phyloP scores from a whole-genome alignment of 2,329 filamentous ascomycete species.

The Fusarium sp. region DNA sequence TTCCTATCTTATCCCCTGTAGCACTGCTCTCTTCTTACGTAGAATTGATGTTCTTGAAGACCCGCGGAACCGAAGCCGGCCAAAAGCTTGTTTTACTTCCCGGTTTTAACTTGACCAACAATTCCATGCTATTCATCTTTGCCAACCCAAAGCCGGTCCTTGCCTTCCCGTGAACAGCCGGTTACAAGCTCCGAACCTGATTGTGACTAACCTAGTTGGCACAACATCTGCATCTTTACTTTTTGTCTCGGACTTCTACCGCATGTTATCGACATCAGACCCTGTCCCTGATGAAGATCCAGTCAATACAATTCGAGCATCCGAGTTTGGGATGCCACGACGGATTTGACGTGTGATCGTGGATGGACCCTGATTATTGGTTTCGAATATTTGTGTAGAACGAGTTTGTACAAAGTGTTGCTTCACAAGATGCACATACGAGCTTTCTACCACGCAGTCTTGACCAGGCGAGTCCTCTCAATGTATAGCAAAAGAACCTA shows the following conservation, averaged over 20 bases:
- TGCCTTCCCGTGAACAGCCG: constrained; percentile 26
- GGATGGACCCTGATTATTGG: constrained; percentile 39
- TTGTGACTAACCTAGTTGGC: constrained; percentile 1
- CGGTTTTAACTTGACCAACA: constrained; percentile 8
- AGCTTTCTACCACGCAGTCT: neutral
- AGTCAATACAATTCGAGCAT: neutral
- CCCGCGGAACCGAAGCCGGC: constrained; percentile 17
- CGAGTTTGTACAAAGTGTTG: neutral
- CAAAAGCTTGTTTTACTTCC: constrained; percentile 31
- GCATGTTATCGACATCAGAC: constrained; percentile 41
- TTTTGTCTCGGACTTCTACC: constrained; percentile 39
- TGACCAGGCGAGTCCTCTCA: neutral
- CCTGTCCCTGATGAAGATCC: constrained; percentile 27
- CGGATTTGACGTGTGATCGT: constrained; percentile 26
- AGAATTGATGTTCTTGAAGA: constrained; percentile 1
- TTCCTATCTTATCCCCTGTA: neutral
- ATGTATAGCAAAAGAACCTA: neutral
- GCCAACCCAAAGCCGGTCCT: constrained; percentile 16
- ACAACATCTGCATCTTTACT: constrained; percentile 2
- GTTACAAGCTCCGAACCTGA: neutral
- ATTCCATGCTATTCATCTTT: constrained; percentile 1
- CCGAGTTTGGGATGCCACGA: neutral
- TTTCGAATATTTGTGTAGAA: neutral
- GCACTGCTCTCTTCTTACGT: neutral
- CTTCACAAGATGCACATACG: constrained; percentile 6